Percentiles rank a stretch among this genome's conserved stretches.
phyloP scores from a whole-genome alignment of 1,284 basidiomycete species.

The Ustilago crameri region DNA sequence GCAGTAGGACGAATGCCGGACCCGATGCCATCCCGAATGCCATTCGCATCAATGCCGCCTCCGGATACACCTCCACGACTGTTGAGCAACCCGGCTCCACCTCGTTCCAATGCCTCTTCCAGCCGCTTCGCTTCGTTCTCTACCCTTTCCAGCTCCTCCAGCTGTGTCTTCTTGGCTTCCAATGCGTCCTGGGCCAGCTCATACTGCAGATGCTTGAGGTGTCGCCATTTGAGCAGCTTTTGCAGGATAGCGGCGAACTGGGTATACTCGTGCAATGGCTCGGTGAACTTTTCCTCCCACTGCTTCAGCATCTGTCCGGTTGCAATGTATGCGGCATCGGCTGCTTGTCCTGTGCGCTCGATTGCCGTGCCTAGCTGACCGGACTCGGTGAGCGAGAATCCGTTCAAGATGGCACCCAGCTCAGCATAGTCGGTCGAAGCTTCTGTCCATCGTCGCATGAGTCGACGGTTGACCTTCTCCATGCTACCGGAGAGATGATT shows the following conservation, averaged over 20 bases:
- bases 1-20: slow-evolving; percentile 31
- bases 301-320: slow-evolving; percentile 74
- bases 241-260: slow-evolving; percentile 96
- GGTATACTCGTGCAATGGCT: slow-evolving; percentile 93
- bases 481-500: slow-evolving; percentile 88
- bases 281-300: slow-evolving; percentile 82
- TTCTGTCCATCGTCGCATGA: slow-evolving; percentile 94
- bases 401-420: slow-evolving; percentile 93
- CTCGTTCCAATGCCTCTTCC: slow-evolving; percentile 79
- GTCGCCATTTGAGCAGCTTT: slow-evolving; percentile 89
- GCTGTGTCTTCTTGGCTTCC: slow-evolving; percentile 83
- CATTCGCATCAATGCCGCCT: slow-evolving; percentile 42
- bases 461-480: slow-evolving; percentile 93
- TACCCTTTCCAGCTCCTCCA: slow-evolving; percentile 90
- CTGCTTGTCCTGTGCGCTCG: slow-evolving; percentile 93
- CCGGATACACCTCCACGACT: slow-evolving; percentile 21
- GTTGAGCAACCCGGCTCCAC: slow-evolving; percentile 50
- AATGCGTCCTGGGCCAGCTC: slow-evolving; percentile 94
- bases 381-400: slow-evolving; percentile 87
- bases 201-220: slow-evolving; percentile 97
- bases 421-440: slow-evolving; percentile 90
- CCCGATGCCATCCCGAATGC: slow-evolving; percentile 46
- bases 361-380: slow-evolving; percentile 80
- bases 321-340: slow-evolving; percentile 91
- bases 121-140: slow-evolving; percentile 89